Base-by-base conservation (phyloP, 2,329 filamentous ascomycete genomes). In the Lizonia empirigonia region DNA sequence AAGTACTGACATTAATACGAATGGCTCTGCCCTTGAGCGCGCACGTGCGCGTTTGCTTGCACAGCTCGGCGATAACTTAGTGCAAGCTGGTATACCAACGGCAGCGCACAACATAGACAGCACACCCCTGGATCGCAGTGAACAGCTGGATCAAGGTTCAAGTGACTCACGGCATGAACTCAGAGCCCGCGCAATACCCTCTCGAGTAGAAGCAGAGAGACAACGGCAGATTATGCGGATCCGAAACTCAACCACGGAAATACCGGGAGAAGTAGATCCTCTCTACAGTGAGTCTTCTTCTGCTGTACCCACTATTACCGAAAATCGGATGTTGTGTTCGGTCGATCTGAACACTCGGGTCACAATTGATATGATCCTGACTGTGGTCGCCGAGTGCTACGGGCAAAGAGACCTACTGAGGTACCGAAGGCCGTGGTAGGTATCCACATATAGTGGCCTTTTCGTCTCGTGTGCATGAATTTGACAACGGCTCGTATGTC, bases 321-420 rank as follows among this genome's bases (percentile, higher is more conserved):
- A 35, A 13, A 44, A 33, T 12, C 15, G 29, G 22, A 47, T 19
- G 23, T 30, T 51, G 32, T 45, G 41, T 24, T 63, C 84, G 81
- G 68, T 80, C 79, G 77, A 66, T 18, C 55, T 62, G 24, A 74
- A 75, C 44, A 75, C 70, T 1, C 79, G 83, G 22, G 87, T 85
- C n/a, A 91, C 91, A 32, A 79, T 97, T 26, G 92, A 95, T 74
- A 96, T 96, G 90, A 90, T 97, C 44, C 78, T 97, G 60, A 94
- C 90, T 0, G 82, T 97, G 27, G 87, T 89, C 38, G 92, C 91
- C 63, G 91, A 96, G 74, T 85, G 89, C 59, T 97, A 92, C 74
- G 91, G 93, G 1, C 93, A 97, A 74, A 82, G 87, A 58, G 93
- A 97, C 72, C 74, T 97, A 56, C 80, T 97, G 39, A 85, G 89